Conservation (phyloP, 768 basidiomycete genomes). For the Suillus sp. region DNA sequence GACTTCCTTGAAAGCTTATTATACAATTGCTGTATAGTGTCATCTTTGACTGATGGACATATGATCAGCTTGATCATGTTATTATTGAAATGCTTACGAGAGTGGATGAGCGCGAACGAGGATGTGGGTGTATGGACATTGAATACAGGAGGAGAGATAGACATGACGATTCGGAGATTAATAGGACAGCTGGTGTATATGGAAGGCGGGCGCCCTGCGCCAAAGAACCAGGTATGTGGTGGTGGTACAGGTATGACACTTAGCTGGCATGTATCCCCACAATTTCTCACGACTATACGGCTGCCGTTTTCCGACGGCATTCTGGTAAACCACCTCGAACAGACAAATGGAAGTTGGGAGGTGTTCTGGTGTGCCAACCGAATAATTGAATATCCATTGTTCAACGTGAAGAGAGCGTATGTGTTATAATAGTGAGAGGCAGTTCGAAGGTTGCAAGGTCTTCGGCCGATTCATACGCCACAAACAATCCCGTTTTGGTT, state of each 20-base stretch:
- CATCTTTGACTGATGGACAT: slow-evolving; percentile 58
- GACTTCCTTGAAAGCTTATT: slow-evolving; percentile 74
- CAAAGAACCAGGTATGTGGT: background rate
- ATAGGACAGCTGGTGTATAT: background rate
- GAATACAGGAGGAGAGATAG: slow-evolving; percentile 49
- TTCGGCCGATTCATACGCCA: slow-evolving; percentile 5
- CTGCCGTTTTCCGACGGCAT: background rate
- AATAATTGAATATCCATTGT: background rate
- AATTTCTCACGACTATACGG: background rate
- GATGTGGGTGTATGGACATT: slow-evolving; percentile 76
- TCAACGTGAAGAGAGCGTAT: background rate
- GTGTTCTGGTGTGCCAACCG: background rate
- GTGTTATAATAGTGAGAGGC: background rate
- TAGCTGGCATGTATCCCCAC: background rate
- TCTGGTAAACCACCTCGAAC: background rate
- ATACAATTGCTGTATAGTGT: slow-evolving; percentile 61
- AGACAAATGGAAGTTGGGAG: background rate
- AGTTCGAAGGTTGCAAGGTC: background rate
- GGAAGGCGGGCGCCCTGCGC: background rate
- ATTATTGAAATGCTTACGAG: slow-evolving; percentile 49
- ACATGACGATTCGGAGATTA: slow-evolving; percentile 22
- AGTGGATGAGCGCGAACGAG: slow-evolving; percentile 77
- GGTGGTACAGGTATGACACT: background rate
- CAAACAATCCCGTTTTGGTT: background rate
- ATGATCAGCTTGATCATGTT: slow-evolving; percentile 15